Evolutionary conservation across 768 basidiomycete genomes (phyloP).

Genomic region (Solioccasus polychromus): DNA sequence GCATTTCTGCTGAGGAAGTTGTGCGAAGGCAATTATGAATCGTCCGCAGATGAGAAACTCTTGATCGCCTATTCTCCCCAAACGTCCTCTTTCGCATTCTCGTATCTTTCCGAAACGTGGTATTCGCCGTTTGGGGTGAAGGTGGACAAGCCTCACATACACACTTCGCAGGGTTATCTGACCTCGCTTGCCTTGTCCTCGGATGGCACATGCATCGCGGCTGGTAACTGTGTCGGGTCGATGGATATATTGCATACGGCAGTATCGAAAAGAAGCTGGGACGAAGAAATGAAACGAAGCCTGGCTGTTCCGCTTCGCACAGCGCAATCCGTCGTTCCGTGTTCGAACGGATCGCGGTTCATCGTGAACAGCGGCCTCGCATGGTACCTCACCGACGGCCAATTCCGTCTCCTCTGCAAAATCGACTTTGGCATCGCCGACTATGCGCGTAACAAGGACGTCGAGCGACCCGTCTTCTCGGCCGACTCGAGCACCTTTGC

Average conservation of each 20-base stretch:
- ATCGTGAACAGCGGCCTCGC: neutral
- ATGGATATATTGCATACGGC: constrained; percentile 10
- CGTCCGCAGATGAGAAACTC: neutral
- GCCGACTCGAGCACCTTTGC: constrained; percentile 6
- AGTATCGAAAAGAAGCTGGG: constrained; percentile 5
- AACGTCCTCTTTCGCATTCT: constrained; percentile 4
- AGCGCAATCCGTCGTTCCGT: neutral
- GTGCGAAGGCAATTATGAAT: neutral
- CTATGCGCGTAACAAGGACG: neutral
- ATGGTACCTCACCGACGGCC: constrained; percentile 4
- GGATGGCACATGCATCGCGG: constrained; percentile 15
- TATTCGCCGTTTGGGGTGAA: neutral
- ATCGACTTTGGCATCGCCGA: constrained; percentile 7
- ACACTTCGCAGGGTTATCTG: constrained; percentile 1
- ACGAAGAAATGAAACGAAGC: constrained; percentile 1
- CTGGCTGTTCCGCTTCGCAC: neutral
- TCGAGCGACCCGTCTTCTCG: constrained; percentile 1
- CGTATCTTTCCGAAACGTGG: neutral
- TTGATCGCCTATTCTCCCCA: constrained; percentile 2
- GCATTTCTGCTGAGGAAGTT: neutral
- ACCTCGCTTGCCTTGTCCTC: constrained; percentile 16
- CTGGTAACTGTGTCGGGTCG: constrained; percentile 2
- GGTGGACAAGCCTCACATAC: neutral
- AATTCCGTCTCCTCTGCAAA: constrained; percentile 2
- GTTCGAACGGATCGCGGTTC: constrained; percentile 10